phyloP scores from a whole-genome alignment of 331 rosid genomes.

The Quercus tomentella region DNA sequence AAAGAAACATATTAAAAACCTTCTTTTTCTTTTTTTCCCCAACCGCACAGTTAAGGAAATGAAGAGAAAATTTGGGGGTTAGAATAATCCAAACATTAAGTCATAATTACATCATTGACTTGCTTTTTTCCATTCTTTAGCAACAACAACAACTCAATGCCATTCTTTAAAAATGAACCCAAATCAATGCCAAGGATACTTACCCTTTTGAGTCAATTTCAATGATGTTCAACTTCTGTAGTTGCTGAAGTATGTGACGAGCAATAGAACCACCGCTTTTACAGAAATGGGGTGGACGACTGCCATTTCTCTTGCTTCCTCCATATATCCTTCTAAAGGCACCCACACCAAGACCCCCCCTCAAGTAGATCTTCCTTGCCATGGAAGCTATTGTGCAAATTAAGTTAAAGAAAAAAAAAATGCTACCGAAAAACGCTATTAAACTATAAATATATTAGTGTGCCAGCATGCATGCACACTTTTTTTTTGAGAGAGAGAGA shows the following conservation, averaged over 20 bases:
- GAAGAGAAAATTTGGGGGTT: too few relatives aligned
- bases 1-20: too few relatives aligned
- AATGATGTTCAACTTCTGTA: conserved; percentile 49
- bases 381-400: conserved; percentile 51
- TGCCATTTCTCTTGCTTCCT: conserved; percentile 88
- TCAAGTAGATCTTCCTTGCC: conserved; percentile 82
- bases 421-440: background rate
- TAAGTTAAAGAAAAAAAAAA: background rate
- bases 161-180: background rate
- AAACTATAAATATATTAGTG: background rate
- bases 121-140: too few relatives aligned
- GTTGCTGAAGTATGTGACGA: conserved; percentile 62
- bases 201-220: conserved; percentile 71
- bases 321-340: conserved; percentile 81
- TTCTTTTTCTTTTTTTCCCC: too few relatives aligned
- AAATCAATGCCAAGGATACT: background rate
- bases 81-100: too few relatives aligned
- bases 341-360: conserved; percentile 92
- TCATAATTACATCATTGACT: too few relatives aligned
- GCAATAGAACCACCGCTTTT: conserved; percentile 83
- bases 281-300: conserved; percentile 87
- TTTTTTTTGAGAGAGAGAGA: background rate
- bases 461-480: background rate
- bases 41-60: too few relatives aligned
- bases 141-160: background rate